Base-by-base conservation (phyloP, 768 basidiomycete species). In the Mycena galericulata region DNA sequence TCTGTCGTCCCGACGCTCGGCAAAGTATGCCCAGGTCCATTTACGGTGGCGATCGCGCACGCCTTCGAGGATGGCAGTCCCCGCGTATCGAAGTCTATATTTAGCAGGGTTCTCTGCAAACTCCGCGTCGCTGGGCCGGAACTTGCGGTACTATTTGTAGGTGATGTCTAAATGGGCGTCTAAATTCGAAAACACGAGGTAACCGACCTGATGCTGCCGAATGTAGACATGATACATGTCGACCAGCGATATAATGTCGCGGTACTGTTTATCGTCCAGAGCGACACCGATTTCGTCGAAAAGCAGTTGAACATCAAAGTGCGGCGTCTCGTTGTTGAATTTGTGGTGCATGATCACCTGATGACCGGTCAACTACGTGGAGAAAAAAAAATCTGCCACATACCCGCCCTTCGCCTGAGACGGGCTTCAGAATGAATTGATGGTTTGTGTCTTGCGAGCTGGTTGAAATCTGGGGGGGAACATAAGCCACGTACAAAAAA, bases 151-250 rank as follows among this genome's bases (percentile, higher is more conserved):
- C 92, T 96, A 77, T 38, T n/a, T n/a, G n/a, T n/a, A n/a, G 36
- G 14, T 22, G 27, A 58, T n/a, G 49, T 55, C 54, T 77, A 47
- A 77, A 61, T 40, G 30, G 27, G 29, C 15, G 41, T 29, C 18
- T 29, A 20, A 34, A 64, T 30, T 10, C 22, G n/a, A 65, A 22
- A 26, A 65, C 32, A 38, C 22, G 50, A 47, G 22, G 24, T 17
- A 12, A 74, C 79, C 75, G 75, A 93, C 93, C 85, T 93, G 92
- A 69, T 89, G 89, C 73, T 90, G 90, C 59, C 98, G 89, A 50
- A 91, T 87, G 79, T 97, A 98, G 67, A 98, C 92, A 77, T 99
- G 97, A 79, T 97, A 98, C 88, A 98, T 96, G 78, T 99, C 97
- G 67, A 96, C 85, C 49, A 99, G 87, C 24, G 94, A 97, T 65